Evolutionary conservation across 2,329 filamentous ascomycete species (phyloP).

Genomic region (Curvularia lunata): DNA sequence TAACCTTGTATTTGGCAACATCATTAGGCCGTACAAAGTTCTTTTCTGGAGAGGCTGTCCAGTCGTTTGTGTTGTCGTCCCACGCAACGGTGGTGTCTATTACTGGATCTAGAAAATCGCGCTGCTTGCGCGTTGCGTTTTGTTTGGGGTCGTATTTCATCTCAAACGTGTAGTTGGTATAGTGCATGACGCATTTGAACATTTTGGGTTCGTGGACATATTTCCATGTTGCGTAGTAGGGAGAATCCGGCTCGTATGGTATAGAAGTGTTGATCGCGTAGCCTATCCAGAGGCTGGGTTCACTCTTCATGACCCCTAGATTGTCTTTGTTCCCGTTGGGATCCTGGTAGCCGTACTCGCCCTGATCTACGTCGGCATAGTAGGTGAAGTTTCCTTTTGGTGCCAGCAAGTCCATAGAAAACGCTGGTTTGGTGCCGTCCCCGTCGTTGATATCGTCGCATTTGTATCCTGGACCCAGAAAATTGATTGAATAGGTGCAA

Average conservation of each 20-base stretch:
- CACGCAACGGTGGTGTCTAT: conserved; percentile 38
- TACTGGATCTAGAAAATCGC: conserved; percentile 40
- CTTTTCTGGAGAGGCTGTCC: conserved; percentile 23
- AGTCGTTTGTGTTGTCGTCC: conserved; percentile 21
- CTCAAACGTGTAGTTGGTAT: conserved; percentile 47
- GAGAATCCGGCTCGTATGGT: conserved; percentile 31
- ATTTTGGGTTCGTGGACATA: conserved; percentile 43
- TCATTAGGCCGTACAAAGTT: conserved; percentile 39
- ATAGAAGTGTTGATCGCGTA: conserved; percentile 40
- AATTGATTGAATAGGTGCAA: conserved; percentile 45
- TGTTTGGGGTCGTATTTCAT: conserved; percentile 41
- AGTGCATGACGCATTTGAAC: conserved; percentile 45
- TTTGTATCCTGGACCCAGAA: conserved; percentile 47
- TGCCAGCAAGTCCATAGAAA: conserved; percentile 40
- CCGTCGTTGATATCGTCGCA: conserved; percentile 38
- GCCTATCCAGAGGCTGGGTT: conserved; percentile 48
- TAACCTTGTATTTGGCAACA: conserved; percentile 38
- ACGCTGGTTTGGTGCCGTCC: conserved; percentile 27
- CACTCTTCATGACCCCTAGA: conserved; percentile 43
- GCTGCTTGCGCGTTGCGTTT: conserved; percentile 26
- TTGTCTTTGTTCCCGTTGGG: conserved; percentile 28
- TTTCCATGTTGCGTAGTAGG: conserved; percentile 37
- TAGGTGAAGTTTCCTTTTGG: conserved; percentile 44
- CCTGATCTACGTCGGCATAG: conserved; percentile 37
- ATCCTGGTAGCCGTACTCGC: conserved; percentile 42